Conservation (phyloP, 495 filamentous ascomycete genomes). For the Aspergillus leporis region DNA sequence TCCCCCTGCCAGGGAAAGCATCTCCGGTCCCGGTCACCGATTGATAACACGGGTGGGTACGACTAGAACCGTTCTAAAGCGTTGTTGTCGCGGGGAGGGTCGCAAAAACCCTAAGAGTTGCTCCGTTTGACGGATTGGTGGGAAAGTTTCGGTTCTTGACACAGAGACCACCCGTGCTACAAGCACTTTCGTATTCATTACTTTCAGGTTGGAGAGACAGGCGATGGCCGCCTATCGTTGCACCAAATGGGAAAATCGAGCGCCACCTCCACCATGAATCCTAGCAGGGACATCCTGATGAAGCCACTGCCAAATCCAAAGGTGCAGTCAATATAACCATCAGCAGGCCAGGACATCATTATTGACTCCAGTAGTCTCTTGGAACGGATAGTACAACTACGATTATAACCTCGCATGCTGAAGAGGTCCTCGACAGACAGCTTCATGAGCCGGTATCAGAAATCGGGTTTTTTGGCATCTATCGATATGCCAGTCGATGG, state of each 20-base stretch:
- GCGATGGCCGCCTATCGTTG: not conserved
- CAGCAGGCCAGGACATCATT: not conserved
- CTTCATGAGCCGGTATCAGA: conserved; percentile 66
- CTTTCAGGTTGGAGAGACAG: not conserved
- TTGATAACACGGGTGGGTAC: not conserved
- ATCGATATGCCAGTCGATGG: conserved; percentile 72
- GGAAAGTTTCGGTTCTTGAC: not conserved
- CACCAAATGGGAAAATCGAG: not conserved
- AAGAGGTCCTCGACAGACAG: conserved; percentile 70
- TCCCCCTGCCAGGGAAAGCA: not conserved
- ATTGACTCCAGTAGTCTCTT: conserved; percentile 3
- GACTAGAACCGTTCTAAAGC: not conserved
- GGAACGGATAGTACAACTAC: conserved; percentile 9
- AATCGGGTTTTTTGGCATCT: conserved; percentile 66
- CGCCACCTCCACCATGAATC: conserved; percentile 6
- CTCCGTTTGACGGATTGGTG: too few species aligned
- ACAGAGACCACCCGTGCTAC: not conserved
- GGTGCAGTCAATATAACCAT: not conserved
- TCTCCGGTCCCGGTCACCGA: not conserved
- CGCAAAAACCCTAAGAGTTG: not conserved
- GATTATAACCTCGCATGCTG: conserved; percentile 26
- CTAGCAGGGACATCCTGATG: conserved; percentile 8
- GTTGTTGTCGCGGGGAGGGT: not conserved
- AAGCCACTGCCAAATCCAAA: conserved; percentile 6
- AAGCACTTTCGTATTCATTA: not conserved